Evolutionary conservation across 106 monocot genomes (phyloP), one percentile per base, ranked within the genome.

Genomic region (Platanthera zijinensis): DNA sequence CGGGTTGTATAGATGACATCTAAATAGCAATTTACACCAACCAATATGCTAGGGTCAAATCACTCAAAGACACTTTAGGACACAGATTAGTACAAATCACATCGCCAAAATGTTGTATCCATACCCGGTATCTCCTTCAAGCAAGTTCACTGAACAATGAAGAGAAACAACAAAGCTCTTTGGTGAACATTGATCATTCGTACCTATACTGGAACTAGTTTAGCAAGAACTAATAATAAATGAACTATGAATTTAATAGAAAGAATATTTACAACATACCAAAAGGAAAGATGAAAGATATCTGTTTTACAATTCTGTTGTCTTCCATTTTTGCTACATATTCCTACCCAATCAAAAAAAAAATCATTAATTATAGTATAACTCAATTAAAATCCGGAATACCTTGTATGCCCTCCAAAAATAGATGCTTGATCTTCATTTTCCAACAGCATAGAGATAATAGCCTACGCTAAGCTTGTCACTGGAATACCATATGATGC

Each of bases 81-180:
- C 8, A 17, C 70, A 70, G 17, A 70, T 47, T 47, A 70, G 48
- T 2, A 10, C 8, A 70, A 48, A 10, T 48, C 5, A 48, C 14
- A 46, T 70, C 48, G 48, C 70, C 70, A 70, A 66, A 66, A n/a
- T 48, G 48, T 47, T 48, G 5, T 7, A 70, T 48, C 48, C 57
- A 73, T 87, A 96, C 96, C 96, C 93, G 50, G 96, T 96, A 80
- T 96, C 91, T 84, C 96, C 96, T 89, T 96, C 91, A 75, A 96
- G 87, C 85, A 96, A 80, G 73, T 96, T 96, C 39, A 85, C 67
- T 76, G 96, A 96, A 87, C 93, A 96, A 77, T 74, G 75, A 62
- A 96, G 63, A 51, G 80, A 71, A 75, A 90, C 72, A 14, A 84
- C 81, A 51, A 96, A 84, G 68, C 84, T 81, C 28, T 17, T 79